These are phyloP conservation scores for Psilocybe tampanensis DNA, from an alignment of 768 basidiomycete genomes.

Conservation along the genomic window DNA sequence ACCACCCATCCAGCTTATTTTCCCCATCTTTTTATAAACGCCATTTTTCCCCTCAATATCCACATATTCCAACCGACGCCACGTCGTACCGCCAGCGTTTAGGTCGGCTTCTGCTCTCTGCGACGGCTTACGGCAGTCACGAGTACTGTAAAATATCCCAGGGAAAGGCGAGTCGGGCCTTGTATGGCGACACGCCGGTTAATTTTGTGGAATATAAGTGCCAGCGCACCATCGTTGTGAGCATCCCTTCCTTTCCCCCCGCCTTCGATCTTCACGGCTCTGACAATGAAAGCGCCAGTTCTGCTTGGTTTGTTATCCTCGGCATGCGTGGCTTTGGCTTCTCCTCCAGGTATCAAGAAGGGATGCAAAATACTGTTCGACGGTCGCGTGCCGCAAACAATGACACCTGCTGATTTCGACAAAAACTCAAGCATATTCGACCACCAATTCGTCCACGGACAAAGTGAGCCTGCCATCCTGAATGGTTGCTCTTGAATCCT, in stretches of 20 bases:
- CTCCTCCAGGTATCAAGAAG: background rate
- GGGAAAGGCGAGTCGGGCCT: background rate
- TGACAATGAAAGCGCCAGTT: background rate
- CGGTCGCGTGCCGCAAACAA: slow-evolving; percentile 12
- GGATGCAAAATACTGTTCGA: slow-evolving; percentile 14
- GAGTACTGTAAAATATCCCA: background rate
- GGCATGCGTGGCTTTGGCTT: background rate
- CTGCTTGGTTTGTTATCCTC: background rate
- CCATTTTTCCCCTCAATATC: background rate
- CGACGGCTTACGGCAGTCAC: background rate
- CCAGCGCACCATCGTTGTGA: background rate
- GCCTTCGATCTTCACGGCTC: background rate
- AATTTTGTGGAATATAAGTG: background rate
- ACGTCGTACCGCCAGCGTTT: background rate
- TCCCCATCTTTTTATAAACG: no score
- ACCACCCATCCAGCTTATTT: no score
- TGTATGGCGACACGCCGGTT: background rate
- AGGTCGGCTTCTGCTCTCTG: background rate
- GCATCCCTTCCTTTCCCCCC: no score
- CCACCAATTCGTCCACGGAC: slow-evolving; percentile 18
- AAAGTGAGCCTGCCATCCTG: slow-evolving; percentile 8
- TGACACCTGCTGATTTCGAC: slow-evolving; percentile 18
- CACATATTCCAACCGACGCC: background rate
- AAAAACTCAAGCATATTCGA: slow-evolving; percentile 18
- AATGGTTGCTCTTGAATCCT: background rate